These are phyloP conservation scores for Hylodesmum podocarpum DNA, from an alignment of 306 rosid genomes.

Conservation along the genomic window DNA sequence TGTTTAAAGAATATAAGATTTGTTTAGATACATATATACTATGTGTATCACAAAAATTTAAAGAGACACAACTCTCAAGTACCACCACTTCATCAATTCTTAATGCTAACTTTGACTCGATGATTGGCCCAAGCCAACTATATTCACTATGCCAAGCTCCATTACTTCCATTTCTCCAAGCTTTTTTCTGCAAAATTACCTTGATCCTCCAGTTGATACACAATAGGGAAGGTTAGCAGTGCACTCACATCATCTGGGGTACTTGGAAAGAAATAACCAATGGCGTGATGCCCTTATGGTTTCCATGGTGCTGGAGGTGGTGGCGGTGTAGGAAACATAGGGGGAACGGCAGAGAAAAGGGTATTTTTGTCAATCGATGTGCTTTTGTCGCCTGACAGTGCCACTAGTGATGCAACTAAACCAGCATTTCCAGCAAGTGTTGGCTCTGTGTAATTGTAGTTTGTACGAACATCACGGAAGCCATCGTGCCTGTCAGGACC, in stretches of 20 bases:
- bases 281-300: slow-evolving; percentile 47
- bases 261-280: slow-evolving; percentile 25
- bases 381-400: slow-evolving; percentile 79
- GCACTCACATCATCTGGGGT: slow-evolving; percentile 51
- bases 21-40: slow-evolving; percentile 52
- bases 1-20: slow-evolving; percentile 76
- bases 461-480: slow-evolving; percentile 81
- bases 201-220: slow-evolving; percentile 38
- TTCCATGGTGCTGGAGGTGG: slow-evolving; percentile 99
- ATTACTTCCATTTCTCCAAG: slow-evolving; percentile 32
- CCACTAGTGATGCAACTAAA: slow-evolving; percentile 86
- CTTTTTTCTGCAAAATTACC: slow-evolving; percentile 39
- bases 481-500: slow-evolving; percentile 97
- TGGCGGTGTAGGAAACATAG: slow-evolving; percentile 98
- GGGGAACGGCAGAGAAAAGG: slow-evolving; percentile 91
- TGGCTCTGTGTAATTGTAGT: slow-evolving; percentile 96
- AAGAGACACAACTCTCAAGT: slow-evolving; percentile 33
- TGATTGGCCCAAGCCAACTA: slow-evolving; percentile 35
- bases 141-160: slow-evolving; percentile 16
- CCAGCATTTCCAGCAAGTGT: slow-evolving; percentile 98
- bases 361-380: slow-evolving; percentile 79
- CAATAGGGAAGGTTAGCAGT: slow-evolving; percentile 32
- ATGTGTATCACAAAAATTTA: slow-evolving; percentile 59
- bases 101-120: slow-evolving; percentile 31
- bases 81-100: slow-evolving; percentile 37